Conservation (phyloP, 73 alveolate genomes). For the Paramecium pentaurelia region DNA sequence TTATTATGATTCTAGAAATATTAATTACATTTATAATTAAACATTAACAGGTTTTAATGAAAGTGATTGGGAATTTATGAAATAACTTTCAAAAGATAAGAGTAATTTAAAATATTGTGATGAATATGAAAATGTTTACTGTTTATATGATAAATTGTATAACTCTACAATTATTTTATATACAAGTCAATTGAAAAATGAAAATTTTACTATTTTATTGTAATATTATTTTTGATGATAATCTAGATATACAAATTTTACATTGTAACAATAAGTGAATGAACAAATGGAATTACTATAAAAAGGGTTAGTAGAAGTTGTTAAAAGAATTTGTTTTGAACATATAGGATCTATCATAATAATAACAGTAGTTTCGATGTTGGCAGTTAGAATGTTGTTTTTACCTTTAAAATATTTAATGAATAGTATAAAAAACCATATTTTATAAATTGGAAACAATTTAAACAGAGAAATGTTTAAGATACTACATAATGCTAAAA, state of each 20-base stretch:
- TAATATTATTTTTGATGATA: not conserved
- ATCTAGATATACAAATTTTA: not conserved
- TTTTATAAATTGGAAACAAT: not conserved
- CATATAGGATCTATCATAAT: not conserved
- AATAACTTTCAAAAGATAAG: not conserved
- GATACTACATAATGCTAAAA: not conserved
- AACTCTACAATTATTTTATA: not conserved
- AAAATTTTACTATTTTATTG: not conserved
- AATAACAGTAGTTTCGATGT: not conserved
- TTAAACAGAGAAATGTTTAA: not conserved
- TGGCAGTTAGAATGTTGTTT: not conserved
- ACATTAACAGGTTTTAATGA: not conserved
- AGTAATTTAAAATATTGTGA: not conserved
- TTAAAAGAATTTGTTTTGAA: not conserved
- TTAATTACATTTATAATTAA: not conserved
- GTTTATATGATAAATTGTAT: not conserved
- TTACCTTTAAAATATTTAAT: not conserved
- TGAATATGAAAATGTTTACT: not conserved
- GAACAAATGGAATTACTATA: not conserved
- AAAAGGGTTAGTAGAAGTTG: not conserved
- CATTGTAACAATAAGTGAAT: not conserved
- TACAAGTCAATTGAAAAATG: not conserved
- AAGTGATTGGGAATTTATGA: not conserved
- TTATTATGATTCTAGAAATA: not conserved
- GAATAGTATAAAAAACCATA: not conserved